A percentile compares a stretch with the other conserved stretches of the same genome.
These are phyloP conservation scores for Rostrohypoxylon terebratum DNA, from an alignment of 495 filamentous ascomycete species.

Conservation along the genomic window DNA sequence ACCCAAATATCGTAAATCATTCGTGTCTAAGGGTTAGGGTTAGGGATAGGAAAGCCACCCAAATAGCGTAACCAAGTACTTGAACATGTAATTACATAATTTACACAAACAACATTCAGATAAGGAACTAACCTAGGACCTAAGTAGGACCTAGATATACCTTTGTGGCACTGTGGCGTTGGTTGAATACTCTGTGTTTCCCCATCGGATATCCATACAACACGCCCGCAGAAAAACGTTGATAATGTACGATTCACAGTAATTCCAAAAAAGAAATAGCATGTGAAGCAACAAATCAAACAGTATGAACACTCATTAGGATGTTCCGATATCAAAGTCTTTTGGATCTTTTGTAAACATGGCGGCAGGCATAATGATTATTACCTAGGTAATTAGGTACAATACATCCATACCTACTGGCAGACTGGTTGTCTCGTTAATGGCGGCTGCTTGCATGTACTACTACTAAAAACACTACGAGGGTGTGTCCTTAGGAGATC, in stretches of 20 bases:
- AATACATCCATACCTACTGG: too few relatives aligned
- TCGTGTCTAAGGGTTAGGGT: too few relatives aligned
- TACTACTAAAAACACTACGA: too few relatives aligned
- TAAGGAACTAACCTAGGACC: too few relatives aligned
- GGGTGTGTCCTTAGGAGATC: not conserved
- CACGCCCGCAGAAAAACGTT: too few relatives aligned
- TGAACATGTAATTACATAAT: not conserved
- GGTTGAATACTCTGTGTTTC: not conserved
- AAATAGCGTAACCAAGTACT: not conserved
- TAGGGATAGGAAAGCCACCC: too few relatives aligned
- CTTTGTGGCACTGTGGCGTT: not conserved
- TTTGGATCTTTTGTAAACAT: too few relatives aligned
- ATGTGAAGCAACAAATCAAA: too few relatives aligned
- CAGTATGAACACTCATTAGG: too few relatives aligned
- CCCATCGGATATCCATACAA: constrained; percentile 5
- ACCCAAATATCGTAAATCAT: not conserved
- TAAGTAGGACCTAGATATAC: not conserved
- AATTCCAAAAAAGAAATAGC: not conserved
- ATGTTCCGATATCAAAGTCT: too few relatives aligned
- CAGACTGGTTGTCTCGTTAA: not conserved
- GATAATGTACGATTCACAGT: too few relatives aligned
- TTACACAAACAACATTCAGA: not conserved
- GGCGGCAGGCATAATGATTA: too few relatives aligned
- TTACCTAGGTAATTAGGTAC: not conserved
- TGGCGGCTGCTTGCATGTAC: constrained; percentile 9